Conservation (phyloP, 768 basidiomycete genomes). For the Tricholoma sp. region DNA sequence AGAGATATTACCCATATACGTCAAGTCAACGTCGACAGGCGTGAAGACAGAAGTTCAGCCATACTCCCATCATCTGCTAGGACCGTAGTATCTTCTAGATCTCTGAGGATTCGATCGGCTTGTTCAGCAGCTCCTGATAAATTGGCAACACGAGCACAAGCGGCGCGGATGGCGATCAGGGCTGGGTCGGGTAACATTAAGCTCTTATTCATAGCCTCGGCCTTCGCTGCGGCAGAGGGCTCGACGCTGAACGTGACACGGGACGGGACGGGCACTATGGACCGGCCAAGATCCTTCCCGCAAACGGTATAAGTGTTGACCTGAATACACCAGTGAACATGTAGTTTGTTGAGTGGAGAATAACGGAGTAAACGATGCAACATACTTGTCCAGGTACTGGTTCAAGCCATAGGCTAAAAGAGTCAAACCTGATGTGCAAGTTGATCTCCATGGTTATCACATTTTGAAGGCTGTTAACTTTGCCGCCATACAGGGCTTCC, state of each 20-base stretch:
- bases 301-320: background rate
- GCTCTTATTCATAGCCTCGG: background rate
- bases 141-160: slow-evolving; percentile 29
- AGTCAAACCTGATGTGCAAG: background rate
- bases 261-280: background rate
- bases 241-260: background rate
- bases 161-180: slow-evolving; percentile 22
- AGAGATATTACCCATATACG: background rate
- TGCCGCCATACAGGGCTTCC: background rate
- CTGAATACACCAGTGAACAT: slow-evolving; percentile 2
- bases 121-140: slow-evolving; percentile 30
- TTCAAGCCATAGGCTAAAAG: slow-evolving; percentile 1
- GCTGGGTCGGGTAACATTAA: background rate
- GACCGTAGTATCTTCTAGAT: slow-evolving; percentile 18
- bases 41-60: slow-evolving; percentile 6
- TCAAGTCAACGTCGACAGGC: slow-evolving; percentile 2
- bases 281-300: background rate
- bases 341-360: slow-evolving; percentile 1
- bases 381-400: slow-evolving; percentile 2
- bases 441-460: background rate
- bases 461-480: slow-evolving; percentile 1
- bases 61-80: slow-evolving; percentile 12
- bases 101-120: slow-evolving; percentile 21
- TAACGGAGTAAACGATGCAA: background rate
- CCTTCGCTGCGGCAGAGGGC: background rate